Evolutionary conservation across 768 basidiomycete species (phyloP).

Genomic region (Kwoniella newhampshirensis): DNA sequence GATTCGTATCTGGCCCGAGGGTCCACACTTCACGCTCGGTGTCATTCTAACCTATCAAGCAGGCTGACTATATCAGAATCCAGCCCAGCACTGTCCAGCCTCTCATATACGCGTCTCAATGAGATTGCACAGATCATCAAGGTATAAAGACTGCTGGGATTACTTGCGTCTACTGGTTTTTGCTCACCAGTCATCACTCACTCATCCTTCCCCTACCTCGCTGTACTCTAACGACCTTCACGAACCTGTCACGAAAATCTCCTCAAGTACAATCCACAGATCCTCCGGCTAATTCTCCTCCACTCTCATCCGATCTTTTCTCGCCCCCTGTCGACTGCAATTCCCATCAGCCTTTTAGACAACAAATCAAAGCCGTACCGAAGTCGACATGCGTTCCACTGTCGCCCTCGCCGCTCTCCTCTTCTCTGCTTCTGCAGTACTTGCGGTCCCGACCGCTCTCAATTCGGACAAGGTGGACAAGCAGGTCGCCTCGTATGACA

Average conservation of each 20-base stretch:
- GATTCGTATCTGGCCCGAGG: too few species aligned
- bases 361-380: background rate
- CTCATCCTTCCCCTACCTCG: background rate
- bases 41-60: too few species aligned
- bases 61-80: too few species aligned
- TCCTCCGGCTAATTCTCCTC: too few species aligned
- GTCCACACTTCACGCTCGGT: too few species aligned
- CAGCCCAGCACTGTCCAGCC: too few species aligned
- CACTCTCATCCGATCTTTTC: too few species aligned
- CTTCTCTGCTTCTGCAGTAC: constrained; percentile 1
- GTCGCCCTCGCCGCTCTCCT: constrained; percentile 9
- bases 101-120: too few species aligned
- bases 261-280: background rate
- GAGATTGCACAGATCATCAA: too few species aligned
- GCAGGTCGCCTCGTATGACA: constrained; percentile 11
- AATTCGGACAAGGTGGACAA: constrained; percentile 14
- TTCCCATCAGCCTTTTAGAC: background rate
- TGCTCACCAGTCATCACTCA: background rate
- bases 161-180: too few species aligned
- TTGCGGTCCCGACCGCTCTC: constrained; percentile 5
- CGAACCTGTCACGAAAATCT: constrained; percentile 5
- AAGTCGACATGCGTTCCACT: constrained; percentile 16
- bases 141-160: too few species aligned
- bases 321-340: too few species aligned
- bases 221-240: constrained; percentile 9